phyloP scores from a whole-genome alignment of 805 yeast genomes.

The Cyberlindnera meyerae region DNA sequence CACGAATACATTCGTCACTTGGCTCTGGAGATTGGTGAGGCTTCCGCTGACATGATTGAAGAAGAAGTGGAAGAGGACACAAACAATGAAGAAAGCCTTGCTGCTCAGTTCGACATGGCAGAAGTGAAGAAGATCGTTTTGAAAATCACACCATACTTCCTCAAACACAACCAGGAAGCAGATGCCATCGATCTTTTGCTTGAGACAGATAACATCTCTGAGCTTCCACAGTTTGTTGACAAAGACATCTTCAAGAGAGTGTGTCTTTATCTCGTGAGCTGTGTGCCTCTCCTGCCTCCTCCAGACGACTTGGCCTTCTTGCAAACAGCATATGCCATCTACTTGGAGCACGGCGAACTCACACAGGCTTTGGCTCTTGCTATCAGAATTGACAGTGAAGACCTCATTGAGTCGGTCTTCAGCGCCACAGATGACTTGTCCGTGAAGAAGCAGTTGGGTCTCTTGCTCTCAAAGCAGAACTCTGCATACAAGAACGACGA shows the following conservation, averaged over 20 bases:
- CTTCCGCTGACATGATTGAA: constrained; percentile 53
- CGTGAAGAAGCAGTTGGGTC: constrained; percentile 85
- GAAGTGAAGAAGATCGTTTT: constrained; percentile 62
- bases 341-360: constrained; percentile 69
- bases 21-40: constrained; percentile 91
- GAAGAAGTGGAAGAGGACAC: constrained; percentile 32
- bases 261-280: constrained; percentile 89
- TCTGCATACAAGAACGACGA: constrained; percentile 69
- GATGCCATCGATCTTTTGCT: constrained; percentile 93
- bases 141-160: constrained; percentile 80
- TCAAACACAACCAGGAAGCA: constrained; percentile 95
- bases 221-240: constrained; percentile 79
- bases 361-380: constrained; percentile 91
- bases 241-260: constrained; percentile 80
- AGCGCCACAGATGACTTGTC: constrained; percentile 69
- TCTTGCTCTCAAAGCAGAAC: constrained; percentile 82
- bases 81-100: constrained; percentile 9
- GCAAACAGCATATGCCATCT: constrained; percentile 83
- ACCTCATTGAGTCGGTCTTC: constrained; percentile 73
- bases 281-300: constrained; percentile 94
- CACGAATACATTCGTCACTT: constrained; percentile 96
- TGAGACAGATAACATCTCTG: constrained; percentile 84
- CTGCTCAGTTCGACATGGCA: constrained; percentile 26
- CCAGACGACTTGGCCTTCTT: constrained; percentile 87
- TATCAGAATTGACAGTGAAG: constrained; percentile 79